Conservation (phyloP, 2,329 filamentous ascomycete genomes). For the Penicillium hesseltinei region DNA sequence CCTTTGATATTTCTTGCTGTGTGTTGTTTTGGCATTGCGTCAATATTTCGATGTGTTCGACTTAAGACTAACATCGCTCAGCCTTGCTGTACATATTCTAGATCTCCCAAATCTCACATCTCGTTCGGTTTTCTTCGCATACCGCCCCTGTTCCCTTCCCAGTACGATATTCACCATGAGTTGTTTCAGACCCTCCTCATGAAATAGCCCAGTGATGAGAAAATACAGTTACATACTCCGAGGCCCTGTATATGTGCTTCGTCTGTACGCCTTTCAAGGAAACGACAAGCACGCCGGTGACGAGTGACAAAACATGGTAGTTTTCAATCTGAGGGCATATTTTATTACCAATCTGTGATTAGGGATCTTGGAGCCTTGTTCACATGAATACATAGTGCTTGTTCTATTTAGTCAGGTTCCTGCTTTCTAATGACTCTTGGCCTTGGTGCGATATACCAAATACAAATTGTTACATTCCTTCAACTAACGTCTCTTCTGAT, state of each 20-base stretch:
- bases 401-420: neutral
- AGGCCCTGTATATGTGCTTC: constrained; percentile 26
- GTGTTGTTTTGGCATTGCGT: neutral
- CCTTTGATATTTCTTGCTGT: neutral
- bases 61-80: constrained; percentile 1
- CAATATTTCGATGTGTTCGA: neutral
- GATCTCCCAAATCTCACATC: neutral
- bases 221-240: constrained; percentile 22
- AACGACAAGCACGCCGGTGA: constrained; percentile 13
- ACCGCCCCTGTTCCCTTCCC: neutral
- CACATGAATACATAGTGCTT: neutral
- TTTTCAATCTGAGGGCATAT: constrained; percentile 13
- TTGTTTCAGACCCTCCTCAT: neutral
- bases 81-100: constrained; percentile 1
- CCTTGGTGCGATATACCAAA: neutral
- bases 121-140: neutral
- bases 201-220: constrained; percentile 27
- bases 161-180: neutral
- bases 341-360: neutral
- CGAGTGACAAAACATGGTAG: constrained; percentile 14
- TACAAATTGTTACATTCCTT: neutral
- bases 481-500: neutral
- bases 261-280: constrained; percentile 29
- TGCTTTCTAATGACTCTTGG: neutral
- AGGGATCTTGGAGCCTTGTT: neutral